Conservation (phyloP, 495 filamentous ascomycete species). For the Staphylotrichum tortipilum region DNA sequence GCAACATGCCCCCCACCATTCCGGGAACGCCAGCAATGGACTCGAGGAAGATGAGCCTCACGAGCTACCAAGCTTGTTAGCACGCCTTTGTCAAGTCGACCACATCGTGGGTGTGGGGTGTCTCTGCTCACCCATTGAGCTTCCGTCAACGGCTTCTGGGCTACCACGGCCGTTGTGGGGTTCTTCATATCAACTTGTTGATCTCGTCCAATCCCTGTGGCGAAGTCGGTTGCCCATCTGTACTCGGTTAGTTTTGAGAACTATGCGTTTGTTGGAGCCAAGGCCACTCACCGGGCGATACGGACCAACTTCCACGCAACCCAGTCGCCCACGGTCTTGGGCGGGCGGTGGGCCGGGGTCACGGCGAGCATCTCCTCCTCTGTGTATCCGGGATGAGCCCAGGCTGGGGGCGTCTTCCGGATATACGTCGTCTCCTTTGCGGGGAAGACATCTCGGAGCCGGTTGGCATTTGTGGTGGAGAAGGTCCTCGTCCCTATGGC, state of each 20-base stretch:
- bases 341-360: constrained; percentile 30
- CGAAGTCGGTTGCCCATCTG: constrained; percentile 41
- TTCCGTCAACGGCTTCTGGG: constrained; percentile 39
- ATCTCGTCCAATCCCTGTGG: constrained; percentile 35
- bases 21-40: constrained; percentile 91
- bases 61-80: constrained; percentile 40
- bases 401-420: constrained; percentile 47
- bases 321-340: constrained; percentile 33
- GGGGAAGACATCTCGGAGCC: constrained; percentile 41
- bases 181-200: constrained; percentile 40
- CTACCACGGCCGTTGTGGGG: constrained; percentile 35
- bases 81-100: not conserved
- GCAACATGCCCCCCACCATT: constrained; percentile 91
- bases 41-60: constrained; percentile 86
- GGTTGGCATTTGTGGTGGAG: constrained; percentile 32
- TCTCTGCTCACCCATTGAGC: constrained; percentile 41
- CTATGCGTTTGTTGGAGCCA: no score
- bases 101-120: no score
- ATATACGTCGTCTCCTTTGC: constrained; percentile 39
- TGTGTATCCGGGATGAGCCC: constrained; percentile 58
- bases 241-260: not conserved
- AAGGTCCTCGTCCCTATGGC: constrained; percentile 25
- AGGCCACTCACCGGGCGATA: constrained; percentile 18
- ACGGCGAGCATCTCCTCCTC: constrained; percentile 39
- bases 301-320: constrained; percentile 39